Evolutionary conservation across 768 basidiomycete genomes (phyloP).

Genomic region (Xerocomellus intermedius): DNA sequence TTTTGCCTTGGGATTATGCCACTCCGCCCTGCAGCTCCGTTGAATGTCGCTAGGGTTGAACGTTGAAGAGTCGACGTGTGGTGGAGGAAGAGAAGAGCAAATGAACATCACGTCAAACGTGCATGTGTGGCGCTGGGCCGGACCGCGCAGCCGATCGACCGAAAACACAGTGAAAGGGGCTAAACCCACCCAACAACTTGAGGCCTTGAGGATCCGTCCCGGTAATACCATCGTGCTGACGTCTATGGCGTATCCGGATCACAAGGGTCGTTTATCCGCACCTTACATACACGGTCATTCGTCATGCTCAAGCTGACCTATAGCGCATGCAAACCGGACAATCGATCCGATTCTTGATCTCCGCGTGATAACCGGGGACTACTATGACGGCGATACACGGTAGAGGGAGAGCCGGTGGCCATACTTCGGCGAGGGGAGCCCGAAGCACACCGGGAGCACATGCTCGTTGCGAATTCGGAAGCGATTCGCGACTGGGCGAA

Average conservation of each 20-base stretch:
- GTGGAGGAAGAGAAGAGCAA: slow-evolving; percentile 5
- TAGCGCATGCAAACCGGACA: neutral
- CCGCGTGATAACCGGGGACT: neutral
- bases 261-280: neutral
- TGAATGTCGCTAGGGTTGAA: slow-evolving; percentile 5
- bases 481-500: slow-evolving; percentile 13
- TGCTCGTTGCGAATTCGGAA: slow-evolving; percentile 6
- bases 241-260: slow-evolving; percentile 8
- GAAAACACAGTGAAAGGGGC: neutral
- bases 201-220: slow-evolving; percentile 16
- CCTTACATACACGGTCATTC: slow-evolving; percentile 8
- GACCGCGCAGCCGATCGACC: slow-evolving; percentile 18
- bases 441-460: neutral
- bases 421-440: neutral
- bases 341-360: neutral
- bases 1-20: slow-evolving; percentile 1
- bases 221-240: slow-evolving; percentile 3
- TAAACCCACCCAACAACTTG: slow-evolving; percentile 10
- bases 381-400: neutral
- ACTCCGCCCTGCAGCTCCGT: neutral
- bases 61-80: slow-evolving; percentile 7
- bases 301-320: neutral
- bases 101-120: slow-evolving; percentile 5
- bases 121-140: slow-evolving; percentile 14
- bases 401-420: neutral